Evolutionary conservation across 108 stramenopile genomes (phyloP), one percentile per base, ranked within the genome.

Genomic region (Nitzschia palea): DNA sequence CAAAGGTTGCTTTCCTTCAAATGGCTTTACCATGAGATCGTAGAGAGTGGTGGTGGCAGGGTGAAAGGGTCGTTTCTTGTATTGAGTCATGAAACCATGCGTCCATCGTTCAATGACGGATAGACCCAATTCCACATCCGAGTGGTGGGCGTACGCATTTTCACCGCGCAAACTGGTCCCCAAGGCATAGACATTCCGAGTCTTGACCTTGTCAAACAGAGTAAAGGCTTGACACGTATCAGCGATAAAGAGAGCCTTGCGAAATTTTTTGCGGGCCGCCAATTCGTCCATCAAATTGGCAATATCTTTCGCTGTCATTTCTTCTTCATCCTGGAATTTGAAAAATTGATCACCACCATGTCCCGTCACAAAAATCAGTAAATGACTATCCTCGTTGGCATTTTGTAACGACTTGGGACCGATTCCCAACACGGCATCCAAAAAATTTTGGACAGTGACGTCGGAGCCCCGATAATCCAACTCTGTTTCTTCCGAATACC

Each of bases 261-360:
- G 59, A 68, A 84, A 98, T 29, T 80, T 68, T 34, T 75, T 70
- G 36, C 78, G 65, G 31, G 65, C 47, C 27, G 86, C 52, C 94
- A 95, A 85, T 66, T 84, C 77, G 26, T 83, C 71, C 55, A 96
- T 73, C 18, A 85, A 74, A 1, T 61, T 65, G 42, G 87, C 70
- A 42, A 96, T 60, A 66, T 96, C 95, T 52, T 84, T 55, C 1
- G 92, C 77, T 68, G 80, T 90, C 26, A 98, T 50, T 71, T 98
- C 98, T 71, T 98, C 96, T 25, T 77, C 78, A 80, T 98, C 97
- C 73, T 97, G 97, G 65, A 99, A 98, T 77, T 97, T 97, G 71
- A 97, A 91, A 70, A 97, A 97, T 65, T 73, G 88, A 76, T 98
- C 94, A 14, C 98, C 98, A 8, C 98, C 98, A 69, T 99, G 98